Evolutionary conservation across 2,329 filamentous ascomycete genomes (phyloP), one percentile per base, ranked within the genome.

Genomic region (Fusarium succisae): DNA sequence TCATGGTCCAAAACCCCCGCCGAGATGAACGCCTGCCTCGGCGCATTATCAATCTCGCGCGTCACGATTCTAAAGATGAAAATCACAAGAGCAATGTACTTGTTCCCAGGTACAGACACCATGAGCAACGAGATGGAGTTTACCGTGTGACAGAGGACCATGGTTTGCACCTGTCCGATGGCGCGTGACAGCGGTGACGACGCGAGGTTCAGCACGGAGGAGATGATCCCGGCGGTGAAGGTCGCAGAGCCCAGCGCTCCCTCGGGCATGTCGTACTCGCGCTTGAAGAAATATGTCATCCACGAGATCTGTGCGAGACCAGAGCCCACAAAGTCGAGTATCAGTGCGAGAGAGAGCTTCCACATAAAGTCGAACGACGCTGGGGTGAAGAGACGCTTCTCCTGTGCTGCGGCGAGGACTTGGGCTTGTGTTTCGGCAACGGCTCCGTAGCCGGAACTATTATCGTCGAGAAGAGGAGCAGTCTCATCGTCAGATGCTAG

Each of bases 201-300:
- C 1, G 75, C 75, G 9, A 77, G 63, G 53, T 77, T 77, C 6
- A 76, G 63, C 1, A 77, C 32, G 12, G 75, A 77, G 3, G 75
- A 77, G 44, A 77, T 74, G 1, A 77, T 77, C 6, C 75, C 75
- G 2, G 75, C 74, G 8, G 70, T 69, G 35, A 77, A 77, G 0
- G 74, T 77, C 6, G 74, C 74, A 3, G 72, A 74, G 1, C 75
- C 75, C 0, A 77, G 12, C 0, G 75, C 74, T 2, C 74, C 74
- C 12, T 74, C 74, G 5, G 74, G 58, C 50, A 77, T 75, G 20
- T 77, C 51, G 45, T 77, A 77, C 44, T 77, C 75, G 24, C 72
- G 53, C 15, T 72, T 77, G 57, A 77, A 76, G 45, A 77, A 77
- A 11, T 77, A 77, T 4, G 65, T 77, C 74, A 77, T 77, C 75